Evolutionary conservation across 2,329 filamentous ascomycete species (phyloP), one percentile per base, ranked within the genome.

Genomic region (Apiospora rasikravindrae): DNA sequence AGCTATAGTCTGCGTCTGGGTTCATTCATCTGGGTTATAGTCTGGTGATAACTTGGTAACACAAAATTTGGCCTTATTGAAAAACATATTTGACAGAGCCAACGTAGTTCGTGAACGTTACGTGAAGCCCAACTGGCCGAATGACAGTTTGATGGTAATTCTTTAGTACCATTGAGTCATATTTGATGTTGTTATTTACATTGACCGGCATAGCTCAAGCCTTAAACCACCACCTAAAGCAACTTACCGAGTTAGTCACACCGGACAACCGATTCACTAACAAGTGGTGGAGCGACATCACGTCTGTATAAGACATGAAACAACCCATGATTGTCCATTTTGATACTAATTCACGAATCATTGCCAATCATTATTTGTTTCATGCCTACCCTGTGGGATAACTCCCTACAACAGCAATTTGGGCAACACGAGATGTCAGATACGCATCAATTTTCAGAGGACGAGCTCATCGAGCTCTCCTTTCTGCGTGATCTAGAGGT

Each of bases 401-500:
- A 37, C 33, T 37, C 33, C 33, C 33, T 37, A 37, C 33, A 37
- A 37, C 33, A 37, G 33, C 33, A 6, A 37, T 37, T 37, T 37
- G 33, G 33, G 5, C 33, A 7, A 37, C 33, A 37, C 33, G 5
- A 57, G 7, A 57, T 57, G 51, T 14, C 14, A 22, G 26, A 19
- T 29, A 42, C 64, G 5, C 5, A 44, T 7, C 37, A 24, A 6
- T 69, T 49, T 44, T 45, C 44, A 4, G 77, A 78, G 8, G 77
- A 80, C n/a, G 77, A 80, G 26, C 74, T 77, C 33, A 64, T 77
- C 70, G 75, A 80, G 72, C 73, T 79, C 45, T 75, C 76, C 14
- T 73, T 80, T 14, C 72, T 79, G 22, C 77, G 77, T 14, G 77
- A 80, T 69, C 77, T 80, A 24, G 79, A 80, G 51, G 75, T 74